Percentiles rank a stretch among this genome's conserved stretches.
phyloP scores from a whole-genome alignment of 768 basidiomycete genomes.

The Amanita phalloides region DNA sequence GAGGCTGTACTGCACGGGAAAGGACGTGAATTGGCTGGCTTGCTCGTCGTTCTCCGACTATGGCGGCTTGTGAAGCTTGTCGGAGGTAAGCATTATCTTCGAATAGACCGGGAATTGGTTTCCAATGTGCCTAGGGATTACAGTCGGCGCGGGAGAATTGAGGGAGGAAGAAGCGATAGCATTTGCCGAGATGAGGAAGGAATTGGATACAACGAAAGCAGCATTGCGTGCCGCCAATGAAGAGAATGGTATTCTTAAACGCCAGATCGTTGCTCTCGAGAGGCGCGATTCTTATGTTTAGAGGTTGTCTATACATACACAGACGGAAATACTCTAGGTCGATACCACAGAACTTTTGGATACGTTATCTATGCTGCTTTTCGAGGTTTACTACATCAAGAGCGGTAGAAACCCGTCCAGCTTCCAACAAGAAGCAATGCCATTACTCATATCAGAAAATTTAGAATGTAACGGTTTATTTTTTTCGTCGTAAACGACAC shows the following conservation, averaged over 20 bases:
- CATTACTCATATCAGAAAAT: too few relatives aligned
- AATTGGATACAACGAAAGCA: conserved; percentile 33
- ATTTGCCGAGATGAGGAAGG: conserved; percentile 35
- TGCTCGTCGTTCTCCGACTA: conserved; percentile 65
- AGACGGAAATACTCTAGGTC: too few relatives aligned
- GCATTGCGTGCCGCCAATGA: conserved; percentile 33
- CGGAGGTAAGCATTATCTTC: conserved; percentile 21
- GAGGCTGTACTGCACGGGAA: conserved; percentile 60
- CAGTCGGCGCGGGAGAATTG: conserved; percentile 65
- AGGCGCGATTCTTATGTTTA: background rate
- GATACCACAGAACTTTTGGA: too few relatives aligned
- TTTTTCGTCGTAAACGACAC: too few relatives aligned
- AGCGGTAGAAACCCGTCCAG: too few relatives aligned
- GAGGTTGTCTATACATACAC: background rate
- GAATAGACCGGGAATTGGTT: background rate
- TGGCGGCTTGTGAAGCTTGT: conserved; percentile 78
- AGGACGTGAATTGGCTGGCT: conserved; percentile 58
- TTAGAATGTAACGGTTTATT: too few relatives aligned
- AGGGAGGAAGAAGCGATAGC: conserved; percentile 42
- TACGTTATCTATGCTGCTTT: too few relatives aligned
- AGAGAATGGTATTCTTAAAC: conserved; percentile 45
- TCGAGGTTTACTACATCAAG: too few relatives aligned
- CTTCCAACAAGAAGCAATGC: too few relatives aligned
- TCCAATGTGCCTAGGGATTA: conserved; percentile 38
- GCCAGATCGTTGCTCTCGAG: conserved; percentile 17